phyloP scores from a whole-genome alignment of 164 flowering plant species.

The Nelumbo lutea region DNA sequence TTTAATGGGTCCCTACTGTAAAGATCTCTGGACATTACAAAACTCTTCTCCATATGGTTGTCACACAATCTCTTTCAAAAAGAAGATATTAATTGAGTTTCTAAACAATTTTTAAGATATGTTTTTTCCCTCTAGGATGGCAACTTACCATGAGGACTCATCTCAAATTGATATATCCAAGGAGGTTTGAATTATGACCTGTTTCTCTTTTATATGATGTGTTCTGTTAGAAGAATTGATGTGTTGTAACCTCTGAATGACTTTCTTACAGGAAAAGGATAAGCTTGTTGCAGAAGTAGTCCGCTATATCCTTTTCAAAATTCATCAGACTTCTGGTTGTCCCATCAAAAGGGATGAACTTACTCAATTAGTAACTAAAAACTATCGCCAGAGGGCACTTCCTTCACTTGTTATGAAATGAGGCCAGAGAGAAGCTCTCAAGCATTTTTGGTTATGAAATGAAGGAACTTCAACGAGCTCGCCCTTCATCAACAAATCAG shows the following conservation, averaged over 20 bases:
- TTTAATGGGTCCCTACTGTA: too few relatives aligned
- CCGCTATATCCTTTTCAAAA: slow-evolving; percentile 81
- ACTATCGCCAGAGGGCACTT: slow-evolving; percentile 61
- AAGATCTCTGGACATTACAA: too few relatives aligned
- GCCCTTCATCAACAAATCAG: slow-evolving; percentile 54
- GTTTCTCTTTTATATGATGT: slow-evolving; percentile 3
- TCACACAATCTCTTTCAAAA: too few relatives aligned
- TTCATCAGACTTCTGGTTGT: slow-evolving; percentile 74
- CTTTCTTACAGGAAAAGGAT: slow-evolving; percentile 83
- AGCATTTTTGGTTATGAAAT: too few relatives aligned
- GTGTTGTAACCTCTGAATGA: too few relatives aligned
- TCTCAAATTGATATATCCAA: slow-evolving; percentile 57
- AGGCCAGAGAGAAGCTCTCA: slow-evolving; percentile 69
- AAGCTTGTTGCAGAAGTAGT: slow-evolving; percentile 85
- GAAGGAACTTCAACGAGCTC: slow-evolving; percentile 74
- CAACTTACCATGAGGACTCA: slow-evolving; percentile 26
- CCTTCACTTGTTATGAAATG: slow-evolving; percentile 70
- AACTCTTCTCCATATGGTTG: too few relatives aligned
- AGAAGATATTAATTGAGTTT: too few relatives aligned
- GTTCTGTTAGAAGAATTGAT: too few relatives aligned
- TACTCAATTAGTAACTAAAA: slow-evolving; percentile 66
- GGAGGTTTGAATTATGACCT: slow-evolving; percentile 40
- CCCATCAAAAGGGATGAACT: slow-evolving; percentile 98
- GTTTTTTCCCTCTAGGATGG: slow-evolving; percentile 20
- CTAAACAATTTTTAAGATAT: neutral